A percentile compares a stretch with the other conserved stretches of the same genome.
These are phyloP conservation scores for Sequoiadendron giganteum DNA, from an alignment of 75 land plant genomes.

Conservation along the genomic window DNA sequence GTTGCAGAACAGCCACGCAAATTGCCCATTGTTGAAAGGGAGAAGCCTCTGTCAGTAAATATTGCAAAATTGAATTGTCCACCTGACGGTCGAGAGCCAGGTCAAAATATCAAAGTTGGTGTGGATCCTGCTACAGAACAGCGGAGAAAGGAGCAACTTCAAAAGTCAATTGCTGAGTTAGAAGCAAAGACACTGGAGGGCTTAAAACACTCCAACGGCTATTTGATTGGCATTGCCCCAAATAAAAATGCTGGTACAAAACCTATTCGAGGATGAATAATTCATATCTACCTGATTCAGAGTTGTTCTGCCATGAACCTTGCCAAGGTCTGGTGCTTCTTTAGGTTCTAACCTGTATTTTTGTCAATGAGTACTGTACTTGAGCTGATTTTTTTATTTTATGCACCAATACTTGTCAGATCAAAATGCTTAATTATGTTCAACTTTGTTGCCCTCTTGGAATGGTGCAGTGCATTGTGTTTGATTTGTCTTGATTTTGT, in stretches of 20 bases:
- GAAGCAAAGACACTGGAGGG: slow-evolving; percentile 38
- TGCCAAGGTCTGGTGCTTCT: not conserved
- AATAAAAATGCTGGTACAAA: not conserved
- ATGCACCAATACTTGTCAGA: not conserved
- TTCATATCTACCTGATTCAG: not conserved
- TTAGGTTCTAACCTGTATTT: slow-evolving; percentile 3
- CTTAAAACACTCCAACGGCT: slow-evolving; percentile 10
- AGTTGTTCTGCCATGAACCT: not conserved
- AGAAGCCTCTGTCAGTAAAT: not conserved
- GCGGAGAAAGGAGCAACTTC: slow-evolving; percentile 27
- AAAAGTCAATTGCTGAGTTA: slow-evolving; percentile 29
- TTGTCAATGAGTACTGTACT: not conserved
- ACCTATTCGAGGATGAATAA: slow-evolving; percentile 3
- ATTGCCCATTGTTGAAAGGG: not conserved
- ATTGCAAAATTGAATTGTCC: not conserved
- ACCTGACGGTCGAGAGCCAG: not conserved
- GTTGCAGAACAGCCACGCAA: not conserved
- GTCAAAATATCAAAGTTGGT: not conserved
- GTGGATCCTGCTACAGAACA: slow-evolving; percentile 11
- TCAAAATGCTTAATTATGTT: not conserved
- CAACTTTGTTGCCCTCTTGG: not conserved
- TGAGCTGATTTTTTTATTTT: slow-evolving; percentile 2
- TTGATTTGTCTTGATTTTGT: not conserved
- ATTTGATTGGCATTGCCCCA: not conserved
- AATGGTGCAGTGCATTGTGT: not conserved